A percentile compares a stretch with the other conserved stretches of the same genome.
phyloP scores from a whole-genome alignment of 176 grass and related monocot species.

The Rhynchospora breviuscula region DNA sequence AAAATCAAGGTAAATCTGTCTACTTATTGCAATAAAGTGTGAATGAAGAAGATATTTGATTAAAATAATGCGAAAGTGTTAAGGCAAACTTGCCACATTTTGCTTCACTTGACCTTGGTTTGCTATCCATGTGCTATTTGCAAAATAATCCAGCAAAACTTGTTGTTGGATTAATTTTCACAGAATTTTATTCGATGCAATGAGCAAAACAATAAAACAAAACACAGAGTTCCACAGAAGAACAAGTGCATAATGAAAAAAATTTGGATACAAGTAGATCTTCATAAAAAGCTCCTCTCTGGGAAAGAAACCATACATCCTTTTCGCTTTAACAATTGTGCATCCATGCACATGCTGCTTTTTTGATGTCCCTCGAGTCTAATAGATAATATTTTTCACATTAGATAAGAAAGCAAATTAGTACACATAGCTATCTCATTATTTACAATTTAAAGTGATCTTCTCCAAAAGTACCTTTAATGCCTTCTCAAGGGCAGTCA shows the following conservation, averaged over 20 bases:
- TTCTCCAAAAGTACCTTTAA: slow-evolving; percentile 52
- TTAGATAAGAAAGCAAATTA: slow-evolving; percentile 16
- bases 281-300: slow-evolving; percentile 81
- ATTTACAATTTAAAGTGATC: not conserved
- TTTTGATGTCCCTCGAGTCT: slow-evolving; percentile 55
- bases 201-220: not conserved
- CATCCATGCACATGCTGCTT: slow-evolving; percentile 82
- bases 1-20: not conserved
- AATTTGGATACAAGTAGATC: slow-evolving; percentile 88
- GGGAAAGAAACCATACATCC: slow-evolving; percentile 74
- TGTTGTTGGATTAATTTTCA: not conserved
- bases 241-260: slow-evolving; percentile 19
- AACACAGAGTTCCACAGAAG: slow-evolving; percentile 1
- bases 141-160: not conserved
- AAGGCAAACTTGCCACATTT: not conserved
- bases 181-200: not conserved
- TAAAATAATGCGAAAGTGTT: not conserved
- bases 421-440: not conserved
- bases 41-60: not conserved
- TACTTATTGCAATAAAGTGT: not conserved
- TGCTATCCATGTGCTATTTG: not conserved
- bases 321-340: slow-evolving; percentile 89
- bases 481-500: slow-evolving; percentile 82
- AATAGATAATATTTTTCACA: slow-evolving; percentile 26
- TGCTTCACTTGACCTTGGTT: not conserved